Conservation (phyloP, 805 yeast species). For the Candida tibetensis region DNA sequence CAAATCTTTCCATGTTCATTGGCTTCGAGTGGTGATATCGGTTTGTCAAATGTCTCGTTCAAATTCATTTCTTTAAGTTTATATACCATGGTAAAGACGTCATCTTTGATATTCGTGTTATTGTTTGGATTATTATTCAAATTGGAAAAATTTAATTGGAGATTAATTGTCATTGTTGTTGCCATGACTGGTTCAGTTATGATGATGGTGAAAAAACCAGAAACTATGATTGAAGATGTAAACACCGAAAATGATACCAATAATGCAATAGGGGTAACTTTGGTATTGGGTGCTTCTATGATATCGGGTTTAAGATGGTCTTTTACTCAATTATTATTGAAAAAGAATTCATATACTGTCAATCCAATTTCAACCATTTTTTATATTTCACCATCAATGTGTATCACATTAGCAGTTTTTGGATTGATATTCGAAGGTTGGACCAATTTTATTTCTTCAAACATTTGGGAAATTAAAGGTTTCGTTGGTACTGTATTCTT, state of each 20-base stretch:
- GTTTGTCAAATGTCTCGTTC: slow-evolving; percentile 83
- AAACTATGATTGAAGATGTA: slow-evolving; percentile 9
- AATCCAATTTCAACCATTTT: slow-evolving; percentile 84
- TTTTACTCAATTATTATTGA: slow-evolving; percentile 78
- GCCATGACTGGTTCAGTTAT: slow-evolving; percentile 83
- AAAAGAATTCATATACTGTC: slow-evolving; percentile 52
- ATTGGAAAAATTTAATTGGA: slow-evolving; percentile 70
- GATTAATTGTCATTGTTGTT: slow-evolving; percentile 63
- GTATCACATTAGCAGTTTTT: slow-evolving; percentile 52
- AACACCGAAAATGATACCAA: slow-evolving; percentile 17
- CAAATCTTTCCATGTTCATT: slow-evolving; percentile 79
- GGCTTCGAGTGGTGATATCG: slow-evolving; percentile 91
- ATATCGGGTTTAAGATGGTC: slow-evolving; percentile 95
- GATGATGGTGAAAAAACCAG: slow-evolving; percentile 67
- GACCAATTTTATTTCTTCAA: slow-evolving; percentile 45
- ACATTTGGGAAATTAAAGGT: slow-evolving; percentile 67
- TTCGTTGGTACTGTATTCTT: slow-evolving; percentile 51
- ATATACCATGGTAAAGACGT: slow-evolving; percentile 91
- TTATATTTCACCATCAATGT: slow-evolving; percentile 84
- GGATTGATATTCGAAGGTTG: slow-evolving; percentile 75
- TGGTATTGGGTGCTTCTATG: slow-evolving; percentile 76
- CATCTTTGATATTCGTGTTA: slow-evolving; percentile 83
- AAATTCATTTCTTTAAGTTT: slow-evolving; percentile 75
- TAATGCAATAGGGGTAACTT: slow-evolving; percentile 55
- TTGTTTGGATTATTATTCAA: slow-evolving; percentile 81